These are phyloP conservation scores for Prosopis cineraria DNA, from an alignment of 306 rosid genomes.

Conservation along the genomic window DNA sequence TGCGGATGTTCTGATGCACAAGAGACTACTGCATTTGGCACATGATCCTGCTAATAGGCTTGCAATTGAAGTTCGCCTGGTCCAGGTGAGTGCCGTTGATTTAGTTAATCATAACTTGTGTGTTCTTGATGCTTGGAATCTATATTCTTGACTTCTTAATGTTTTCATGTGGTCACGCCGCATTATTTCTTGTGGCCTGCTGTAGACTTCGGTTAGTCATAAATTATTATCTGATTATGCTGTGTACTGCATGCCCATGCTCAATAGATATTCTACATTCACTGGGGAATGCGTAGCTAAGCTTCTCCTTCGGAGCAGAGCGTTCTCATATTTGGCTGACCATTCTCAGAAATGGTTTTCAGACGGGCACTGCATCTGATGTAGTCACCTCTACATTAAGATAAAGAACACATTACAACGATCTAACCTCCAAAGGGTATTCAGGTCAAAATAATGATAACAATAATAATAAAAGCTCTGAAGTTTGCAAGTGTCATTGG, in stretches of 20 bases:
- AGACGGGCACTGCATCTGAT: constrained; percentile 8
- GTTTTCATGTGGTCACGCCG: neutral
- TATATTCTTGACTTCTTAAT: constrained; percentile 9
- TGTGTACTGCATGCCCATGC: neutral
- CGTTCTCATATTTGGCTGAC: constrained; percentile 15
- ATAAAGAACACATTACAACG: neutral
- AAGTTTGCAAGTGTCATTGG: constrained; percentile 7
- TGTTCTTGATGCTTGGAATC: constrained; percentile 22
- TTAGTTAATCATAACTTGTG: neutral
- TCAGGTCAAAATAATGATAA: neutral
- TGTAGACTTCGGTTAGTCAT: neutral
- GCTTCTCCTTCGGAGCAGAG: neutral
- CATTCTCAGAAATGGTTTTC: constrained; percentile 13
- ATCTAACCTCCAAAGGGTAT: neutral
- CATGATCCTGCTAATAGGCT: constrained; percentile 87
- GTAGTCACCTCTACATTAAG: neutral
- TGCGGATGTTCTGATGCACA: constrained; percentile 93
- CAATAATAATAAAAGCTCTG: neutral
- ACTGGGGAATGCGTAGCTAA: neutral
- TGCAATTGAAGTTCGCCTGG: constrained; percentile 94
- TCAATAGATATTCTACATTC: neutral
- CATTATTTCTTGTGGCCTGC: constrained; percentile 8
- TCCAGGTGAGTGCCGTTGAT: constrained; percentile 65
- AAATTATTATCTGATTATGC: neutral
- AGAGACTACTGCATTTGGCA: constrained; percentile 80